Evolutionary conservation across 352 stramenopile genomes (phyloP).

Genomic region (Phytophthora ramorum): DNA sequence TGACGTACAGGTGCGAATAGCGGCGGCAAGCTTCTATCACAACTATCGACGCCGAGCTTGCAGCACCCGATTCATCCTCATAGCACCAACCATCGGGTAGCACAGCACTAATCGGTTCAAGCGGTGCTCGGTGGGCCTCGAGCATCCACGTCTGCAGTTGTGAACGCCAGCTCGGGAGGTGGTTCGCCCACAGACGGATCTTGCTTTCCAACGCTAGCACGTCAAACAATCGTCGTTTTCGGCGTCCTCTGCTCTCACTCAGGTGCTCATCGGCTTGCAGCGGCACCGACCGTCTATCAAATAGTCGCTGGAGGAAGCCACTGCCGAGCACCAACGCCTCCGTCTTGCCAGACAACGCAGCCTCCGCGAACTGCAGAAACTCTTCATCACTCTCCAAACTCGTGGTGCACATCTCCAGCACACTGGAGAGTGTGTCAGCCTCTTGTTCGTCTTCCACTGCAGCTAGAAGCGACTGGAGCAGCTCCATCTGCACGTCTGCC

Average conservation of each 20-base stretch:
- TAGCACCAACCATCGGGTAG: conserved; percentile 16
- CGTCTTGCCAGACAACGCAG: conserved; percentile 23
- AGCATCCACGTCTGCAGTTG: conserved; percentile 55
- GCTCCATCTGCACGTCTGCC: conserved; percentile 33
- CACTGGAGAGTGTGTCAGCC: conserved; percentile 9
- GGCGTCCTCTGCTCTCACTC: neutral
- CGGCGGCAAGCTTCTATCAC: conserved; percentile 22
- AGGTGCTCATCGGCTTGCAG: neutral
- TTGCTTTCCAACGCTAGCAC: conserved; percentile 28
- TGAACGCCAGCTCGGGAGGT: conserved; percentile 46
- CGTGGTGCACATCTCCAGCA: conserved; percentile 41
- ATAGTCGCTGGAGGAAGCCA: conserved; percentile 37
- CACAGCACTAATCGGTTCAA: conserved; percentile 32
- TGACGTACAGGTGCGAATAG: conserved; percentile 50
- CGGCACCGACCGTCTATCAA: conserved; percentile 13
- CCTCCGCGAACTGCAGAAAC: conserved; percentile 42
- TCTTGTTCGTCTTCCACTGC: conserved; percentile 23
- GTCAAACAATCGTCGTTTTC: conserved; percentile 33
- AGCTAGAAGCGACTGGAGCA: conserved; percentile 37
- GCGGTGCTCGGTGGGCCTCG: conserved; percentile 36
- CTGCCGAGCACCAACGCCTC: conserved; percentile 25
- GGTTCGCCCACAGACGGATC: conserved; percentile 47
- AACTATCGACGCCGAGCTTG: neutral
- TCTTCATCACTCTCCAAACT: conserved; percentile 31
- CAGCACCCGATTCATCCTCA: neutral